Evolutionary conservation across 352 stramenopile genomes (phyloP).

Genomic region (Aphanomyces stellatus): DNA sequence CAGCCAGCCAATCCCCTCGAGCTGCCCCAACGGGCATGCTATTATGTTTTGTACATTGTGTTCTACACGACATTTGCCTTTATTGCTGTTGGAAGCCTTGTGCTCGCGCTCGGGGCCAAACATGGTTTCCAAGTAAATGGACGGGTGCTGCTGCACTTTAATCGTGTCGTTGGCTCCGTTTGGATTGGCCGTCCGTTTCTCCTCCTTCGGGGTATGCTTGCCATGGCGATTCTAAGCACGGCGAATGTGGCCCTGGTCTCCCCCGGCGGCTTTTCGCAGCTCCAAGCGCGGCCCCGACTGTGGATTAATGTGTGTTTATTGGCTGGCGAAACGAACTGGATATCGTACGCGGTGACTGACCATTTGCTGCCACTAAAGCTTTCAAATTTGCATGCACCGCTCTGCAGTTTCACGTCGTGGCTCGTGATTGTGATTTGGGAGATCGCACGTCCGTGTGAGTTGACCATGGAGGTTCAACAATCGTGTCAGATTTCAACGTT

Average conservation of each 20-base stretch:
- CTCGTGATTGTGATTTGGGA: no score
- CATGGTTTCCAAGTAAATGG: not conserved
- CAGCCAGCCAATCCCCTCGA: not conserved
- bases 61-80: not conserved
- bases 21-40: not conserved
- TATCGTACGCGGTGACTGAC: not conserved
- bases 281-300: not conserved
- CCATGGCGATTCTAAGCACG: not conserved
- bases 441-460: no score
- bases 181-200: slow-evolving; percentile 5
- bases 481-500: no score
- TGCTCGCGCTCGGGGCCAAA: not conserved
- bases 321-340: not conserved
- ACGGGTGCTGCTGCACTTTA: slow-evolving; percentile 13
- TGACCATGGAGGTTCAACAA: no score
- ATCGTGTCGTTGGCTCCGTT: not conserved
- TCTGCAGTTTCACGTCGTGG: no score
- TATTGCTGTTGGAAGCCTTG: not conserved
- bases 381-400: no score
- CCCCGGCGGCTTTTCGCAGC: not conserved
- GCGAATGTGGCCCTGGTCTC: not conserved
- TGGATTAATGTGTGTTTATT: not conserved
- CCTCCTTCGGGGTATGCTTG: not conserved
- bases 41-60: not conserved
- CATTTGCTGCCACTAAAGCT: no score